Conservation (phyloP, 768 basidiomycete genomes). For the Mycena floridula region DNA sequence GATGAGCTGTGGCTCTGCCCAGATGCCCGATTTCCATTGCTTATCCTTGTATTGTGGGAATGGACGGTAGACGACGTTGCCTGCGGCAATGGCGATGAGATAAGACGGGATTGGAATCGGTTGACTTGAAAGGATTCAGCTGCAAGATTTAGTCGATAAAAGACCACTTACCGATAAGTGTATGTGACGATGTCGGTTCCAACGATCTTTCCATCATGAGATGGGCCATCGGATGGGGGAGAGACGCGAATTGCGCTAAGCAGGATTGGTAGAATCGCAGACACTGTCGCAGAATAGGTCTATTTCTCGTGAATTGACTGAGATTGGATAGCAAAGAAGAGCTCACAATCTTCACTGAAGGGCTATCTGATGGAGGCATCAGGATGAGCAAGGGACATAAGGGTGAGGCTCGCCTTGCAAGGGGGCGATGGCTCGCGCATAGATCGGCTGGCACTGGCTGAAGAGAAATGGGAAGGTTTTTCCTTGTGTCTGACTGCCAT, state of each 20-base stretch:
- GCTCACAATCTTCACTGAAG: conserved; percentile 77
- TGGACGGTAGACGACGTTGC: conserved; percentile 69
- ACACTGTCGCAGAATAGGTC: conserved; percentile 82
- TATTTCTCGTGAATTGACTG: conserved; percentile 24
- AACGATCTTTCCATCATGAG: conserved; percentile 67
- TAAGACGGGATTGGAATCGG: conserved; percentile 85
- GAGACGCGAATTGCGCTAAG: conserved; percentile 79
- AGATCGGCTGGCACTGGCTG: conserved; percentile 91
- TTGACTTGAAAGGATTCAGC: conserved; percentile 34
- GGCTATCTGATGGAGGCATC: conserved; percentile 51
- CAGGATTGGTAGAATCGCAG: conserved; percentile 77
- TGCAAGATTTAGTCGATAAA: not conserved
- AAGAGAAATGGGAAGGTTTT: conserved; percentile 83
- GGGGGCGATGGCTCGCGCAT: conserved; percentile 74
- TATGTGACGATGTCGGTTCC: conserved; percentile 74
- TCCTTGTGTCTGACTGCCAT: conserved; percentile 73
- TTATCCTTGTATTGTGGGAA: conserved; percentile 58
- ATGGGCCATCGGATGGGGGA: conserved; percentile 63
- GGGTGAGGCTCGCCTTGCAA: conserved; percentile 73
- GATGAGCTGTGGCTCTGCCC: conserved; percentile 85
- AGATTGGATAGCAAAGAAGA: not conserved
- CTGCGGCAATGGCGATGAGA: conserved; percentile 86
- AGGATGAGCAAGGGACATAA: not conserved
- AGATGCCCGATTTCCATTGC: conserved; percentile 79
- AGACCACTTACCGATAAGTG: conserved; percentile 65